phyloP scores from a whole-genome alignment of 1,284 basidiomycete species.

The Trichosporon sp. region DNA sequence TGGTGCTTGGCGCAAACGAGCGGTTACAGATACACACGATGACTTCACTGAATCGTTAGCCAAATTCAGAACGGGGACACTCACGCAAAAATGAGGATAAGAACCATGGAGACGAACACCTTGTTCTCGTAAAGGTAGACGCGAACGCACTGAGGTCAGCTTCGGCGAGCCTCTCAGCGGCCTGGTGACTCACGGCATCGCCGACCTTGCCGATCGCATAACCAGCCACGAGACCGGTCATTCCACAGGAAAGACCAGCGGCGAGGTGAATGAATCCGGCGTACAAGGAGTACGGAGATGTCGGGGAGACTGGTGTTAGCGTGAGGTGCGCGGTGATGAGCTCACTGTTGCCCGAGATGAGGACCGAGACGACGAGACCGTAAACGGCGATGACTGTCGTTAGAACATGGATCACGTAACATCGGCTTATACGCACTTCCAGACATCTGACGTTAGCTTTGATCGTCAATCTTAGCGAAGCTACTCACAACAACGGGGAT shows the following conservation, averaged over 20 bases:
- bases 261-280: conserved; percentile 92
- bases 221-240: conserved; percentile 86
- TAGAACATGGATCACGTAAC: too few species aligned
- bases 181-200: conserved; percentile 74
- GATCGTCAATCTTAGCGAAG: too few species aligned
- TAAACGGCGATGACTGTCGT: conserved; percentile 60
- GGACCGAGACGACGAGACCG: conserved; percentile 64
- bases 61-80: conserved; percentile 27
- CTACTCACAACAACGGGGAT: conserved; percentile 67
- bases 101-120: conserved; percentile 76
- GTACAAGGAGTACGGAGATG: conserved; percentile 62
- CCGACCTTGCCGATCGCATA: conserved; percentile 97
- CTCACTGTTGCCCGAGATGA: conserved; percentile 67
- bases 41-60: conserved; percentile 41
- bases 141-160: conserved; percentile 57
- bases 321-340: conserved; percentile 36
- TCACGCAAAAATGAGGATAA: conserved; percentile 60
- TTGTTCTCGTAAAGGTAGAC: conserved; percentile 62
- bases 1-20: background rate
- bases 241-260: conserved; percentile 69
- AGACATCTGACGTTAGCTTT: conserved; percentile 62
- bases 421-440: conserved; percentile 65
- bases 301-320: conserved; percentile 63
- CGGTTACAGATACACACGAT: conserved; percentile 35
- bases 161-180: too few species aligned